Base-by-base conservation (phyloP, 2,329 filamentous ascomycete species). In the Sclerotinia spermophila region DNA sequence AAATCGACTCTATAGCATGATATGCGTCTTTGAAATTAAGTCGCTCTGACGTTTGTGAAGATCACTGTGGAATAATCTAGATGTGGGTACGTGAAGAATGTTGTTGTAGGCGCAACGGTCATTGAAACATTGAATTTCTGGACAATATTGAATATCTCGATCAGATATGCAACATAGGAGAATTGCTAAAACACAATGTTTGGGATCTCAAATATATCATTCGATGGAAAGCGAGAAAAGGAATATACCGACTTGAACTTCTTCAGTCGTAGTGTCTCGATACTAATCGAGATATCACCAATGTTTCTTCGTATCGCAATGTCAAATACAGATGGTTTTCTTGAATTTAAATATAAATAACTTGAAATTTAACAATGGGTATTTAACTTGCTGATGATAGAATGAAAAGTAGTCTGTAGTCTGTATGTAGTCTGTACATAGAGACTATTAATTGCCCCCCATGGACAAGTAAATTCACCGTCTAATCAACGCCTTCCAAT, bases 401-500 rank as follows among this genome's bases (percentile, higher is more conserved):
- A 69, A 60, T 64, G 58, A 65, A 42, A 65, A 45, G 35, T 24
- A 61, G 55, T 61, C 60, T 69, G 48, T 65, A 69, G n/a, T n/a
- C n/a, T n/a, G n/a, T n/a, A n/a, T n/a, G 35, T 24, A 61, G 55
- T 61, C 60, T 69, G 48, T 65, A 69, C 60, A 69, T 48, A 69
- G 48, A 64, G 67, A 69, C 67, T n/a, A 27, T 15, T 51, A n/a
- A 11, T 40, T 62, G 35, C 27, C 68, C 48, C 40, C 60, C 60
- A 69, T 56, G 59, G 35, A 66, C 53, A 42, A 30, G 48, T 56
- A 55, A 55, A 69, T 44, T 27, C 68, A 24, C 38, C 45, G 38
- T 66, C 60, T 69, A 66, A 38, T 27, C 45, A 60, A 69, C 68
- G 68, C 68, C 59, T 69, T 66, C 42, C 48, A 69, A 66, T 69